Base-by-base conservation (phyloP, 306 rosid species). In the Glycine latifolia region DNA sequence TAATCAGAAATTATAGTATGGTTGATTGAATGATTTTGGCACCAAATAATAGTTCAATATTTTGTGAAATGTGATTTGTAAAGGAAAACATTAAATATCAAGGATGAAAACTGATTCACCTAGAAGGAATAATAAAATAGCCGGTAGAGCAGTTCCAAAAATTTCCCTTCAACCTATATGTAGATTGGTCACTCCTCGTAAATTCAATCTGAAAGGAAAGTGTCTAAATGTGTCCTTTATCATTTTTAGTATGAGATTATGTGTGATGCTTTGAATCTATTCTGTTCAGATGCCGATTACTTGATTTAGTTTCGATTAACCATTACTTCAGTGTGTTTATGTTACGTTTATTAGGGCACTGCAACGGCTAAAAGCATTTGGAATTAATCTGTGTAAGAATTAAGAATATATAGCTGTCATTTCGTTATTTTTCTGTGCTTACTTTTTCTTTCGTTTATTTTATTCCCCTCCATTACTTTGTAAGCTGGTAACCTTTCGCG, bases 361-460 rank as follows among this genome's bases (percentile, higher is more conserved):
- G 0, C 31, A 26, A 26, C 2, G 31, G 31, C 31, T 26, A 26
- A 78, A 71, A 35, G 81, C 56, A 41, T 20, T 72, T 78, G 10
- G 33, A 60, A 66, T 81, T 67, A 55, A 78, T 50, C 67, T 73
- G 71, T 47, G 8, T 31, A 58, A 74, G 61, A 73, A 79, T 47
- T 75, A 54, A 75, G 77, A 81, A 75, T 81, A 84, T 79, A 53
- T 84, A 14, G 60, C 39, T 79, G 81, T 79, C 81, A 75, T 73
- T 49, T 84, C 80, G 43, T 10, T 73, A 56, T 73, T 62, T 53
- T 79, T 44, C 68, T 33, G n/a, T 54, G 63, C 37, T 46, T 74
- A 6, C 76, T 48, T 46, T 75, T 44, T 11, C 46, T 82, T 67
- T 43, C 68, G 12, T 43, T 8, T 26, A 26, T 26, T 73, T 73